These are phyloP conservation scores for Podila clonocystis DNA, from an alignment of 192 early-diverging fungal species.

Conservation along the genomic window DNA sequence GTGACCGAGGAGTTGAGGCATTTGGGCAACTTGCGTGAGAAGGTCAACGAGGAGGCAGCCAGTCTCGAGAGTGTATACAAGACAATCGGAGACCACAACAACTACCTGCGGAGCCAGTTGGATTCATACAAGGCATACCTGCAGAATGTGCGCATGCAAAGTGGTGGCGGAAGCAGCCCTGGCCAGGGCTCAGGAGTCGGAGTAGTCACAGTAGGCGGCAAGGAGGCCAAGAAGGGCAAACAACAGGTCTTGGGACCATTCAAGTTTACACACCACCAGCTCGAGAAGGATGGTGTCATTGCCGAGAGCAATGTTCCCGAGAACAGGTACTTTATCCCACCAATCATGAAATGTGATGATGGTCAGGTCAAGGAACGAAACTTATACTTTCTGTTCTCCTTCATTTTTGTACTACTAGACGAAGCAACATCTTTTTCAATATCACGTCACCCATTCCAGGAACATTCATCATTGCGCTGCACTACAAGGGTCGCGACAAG, in stretches of 20 bases:
- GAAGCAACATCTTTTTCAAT: conserved; percentile 89
- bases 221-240: conserved; percentile 56
- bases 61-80: conserved; percentile 88
- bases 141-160: conserved; percentile 91
- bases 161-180: conserved; percentile 52
- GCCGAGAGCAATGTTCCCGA: conserved; percentile 92
- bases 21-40: conserved; percentile 90
- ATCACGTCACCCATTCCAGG: conserved; percentile 89
- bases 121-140: conserved; percentile 96
- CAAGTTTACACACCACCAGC: conserved; percentile 83
- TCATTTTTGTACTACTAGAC: conserved; percentile 44
- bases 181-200: conserved; percentile 60
- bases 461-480: conserved; percentile 89
- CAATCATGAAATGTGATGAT: no score
- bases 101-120: conserved; percentile 87
- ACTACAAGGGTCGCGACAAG: conserved; percentile 92
- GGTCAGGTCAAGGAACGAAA: no score
- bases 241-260: conserved; percentile 73
- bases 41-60: conserved; percentile 81
- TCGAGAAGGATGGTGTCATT: conserved; percentile 95
- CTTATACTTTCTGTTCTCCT: not conserved
- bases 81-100: conserved; percentile 95
- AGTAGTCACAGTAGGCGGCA: conserved; percentile 70
- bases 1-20: conserved; percentile 90
- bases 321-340: conserved; percentile 63